phyloP scores from a whole-genome alignment of 1,284 basidiomycete genomes.

The Somion occarium region DNA sequence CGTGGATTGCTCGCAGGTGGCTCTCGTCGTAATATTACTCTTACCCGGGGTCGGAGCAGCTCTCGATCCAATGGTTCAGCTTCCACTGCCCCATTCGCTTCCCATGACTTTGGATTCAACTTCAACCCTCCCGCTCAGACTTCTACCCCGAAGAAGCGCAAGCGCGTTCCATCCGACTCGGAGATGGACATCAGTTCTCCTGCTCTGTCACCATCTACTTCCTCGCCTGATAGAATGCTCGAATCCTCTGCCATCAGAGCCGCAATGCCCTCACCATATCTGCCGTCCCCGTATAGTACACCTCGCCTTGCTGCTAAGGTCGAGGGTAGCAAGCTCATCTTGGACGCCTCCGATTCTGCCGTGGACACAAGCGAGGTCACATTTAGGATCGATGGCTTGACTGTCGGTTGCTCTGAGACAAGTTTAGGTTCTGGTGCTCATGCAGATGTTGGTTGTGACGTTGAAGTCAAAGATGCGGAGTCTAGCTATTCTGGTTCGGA shows the following conservation, averaged over 20 bases:
- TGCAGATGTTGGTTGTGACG: too few species aligned
- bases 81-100: background rate
- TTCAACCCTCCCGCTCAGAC: conserved; percentile 15
- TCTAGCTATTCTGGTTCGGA: conserved; percentile 11
- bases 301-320: background rate
- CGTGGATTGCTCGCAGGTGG: background rate
- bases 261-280: background rate
- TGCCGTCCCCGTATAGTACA: background rate
- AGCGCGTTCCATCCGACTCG: conserved; percentile 3
- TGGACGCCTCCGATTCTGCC: background rate
- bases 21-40: conserved; percentile 18
- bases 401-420: conserved; percentile 10
- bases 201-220: background rate
- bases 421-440: too few species aligned
- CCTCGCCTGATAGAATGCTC: background rate
- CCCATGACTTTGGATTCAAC: conserved; percentile 1
- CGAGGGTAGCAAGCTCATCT: background rate
- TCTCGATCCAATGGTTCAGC: conserved; percentile 1
- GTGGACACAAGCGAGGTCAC: conserved; percentile 13
- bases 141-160: conserved; percentile 24
- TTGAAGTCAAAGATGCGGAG: background rate
- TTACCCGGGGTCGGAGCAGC: conserved; percentile 14
- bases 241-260: background rate
- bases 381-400: conserved; percentile 20
- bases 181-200: background rate